Conservation (phyloP, 2,329 filamentous ascomycete genomes). For the Chrysosporium keratinophilum region DNA sequence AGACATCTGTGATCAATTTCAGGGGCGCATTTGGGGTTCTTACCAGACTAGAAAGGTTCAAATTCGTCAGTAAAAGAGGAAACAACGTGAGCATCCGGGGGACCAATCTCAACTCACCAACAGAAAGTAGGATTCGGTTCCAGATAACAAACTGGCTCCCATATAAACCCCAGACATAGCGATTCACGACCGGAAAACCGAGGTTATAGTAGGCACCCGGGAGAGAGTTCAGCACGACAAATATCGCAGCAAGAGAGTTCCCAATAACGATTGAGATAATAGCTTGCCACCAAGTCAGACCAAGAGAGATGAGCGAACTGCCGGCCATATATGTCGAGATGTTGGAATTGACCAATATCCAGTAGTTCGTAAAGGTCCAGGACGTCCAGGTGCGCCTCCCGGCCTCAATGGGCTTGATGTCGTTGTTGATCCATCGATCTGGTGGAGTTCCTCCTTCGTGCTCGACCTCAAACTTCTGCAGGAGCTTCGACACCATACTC, state of each 20-base stretch:
- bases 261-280: slow-evolving; percentile 25
- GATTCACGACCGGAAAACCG: slow-evolving; percentile 36
- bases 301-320: slow-evolving; percentile 27
- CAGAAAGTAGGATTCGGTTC: slow-evolving; percentile 33
- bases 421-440: slow-evolving; percentile 38
- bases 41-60: slow-evolving; percentile 7
- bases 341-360: slow-evolving; percentile 40
- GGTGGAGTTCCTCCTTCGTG: slow-evolving; percentile 19
- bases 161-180: slow-evolving; percentile 36
- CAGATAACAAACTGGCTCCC: slow-evolving; percentile 34
- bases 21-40: not conserved
- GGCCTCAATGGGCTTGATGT: slow-evolving; percentile 41
- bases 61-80: not conserved
- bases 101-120: slow-evolving; percentile 18
- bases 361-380: slow-evolving; percentile 38
- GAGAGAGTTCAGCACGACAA: slow-evolving; percentile 30
- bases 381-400: slow-evolving; percentile 37
- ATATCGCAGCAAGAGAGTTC: slow-evolving; percentile 31
- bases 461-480: slow-evolving; percentile 20
- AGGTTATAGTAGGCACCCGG: slow-evolving; percentile 37
- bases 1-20: not conserved
- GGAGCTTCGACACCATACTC: slow-evolving; percentile 5
- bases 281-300: slow-evolving; percentile 28
- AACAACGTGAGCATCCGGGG: not conserved
- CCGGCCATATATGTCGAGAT: slow-evolving; percentile 28